Conservation (phyloP, 176 grass and related monocot species). For the Zoysia pacifica region DNA sequence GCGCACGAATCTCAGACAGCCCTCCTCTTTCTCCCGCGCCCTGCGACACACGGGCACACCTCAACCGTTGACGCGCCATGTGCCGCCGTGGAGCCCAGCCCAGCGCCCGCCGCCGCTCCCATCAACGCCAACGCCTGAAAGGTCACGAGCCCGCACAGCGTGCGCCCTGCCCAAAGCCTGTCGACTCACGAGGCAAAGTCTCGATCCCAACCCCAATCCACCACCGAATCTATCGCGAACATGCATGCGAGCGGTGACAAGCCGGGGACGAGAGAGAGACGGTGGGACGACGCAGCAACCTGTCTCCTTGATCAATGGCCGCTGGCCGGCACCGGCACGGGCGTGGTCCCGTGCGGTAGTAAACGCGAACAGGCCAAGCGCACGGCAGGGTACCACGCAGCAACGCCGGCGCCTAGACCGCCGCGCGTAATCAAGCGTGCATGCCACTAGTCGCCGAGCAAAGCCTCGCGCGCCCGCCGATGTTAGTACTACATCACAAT, state of each 20-base stretch:
- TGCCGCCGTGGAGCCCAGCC: slow-evolving; percentile 18
- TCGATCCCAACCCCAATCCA: neutral
- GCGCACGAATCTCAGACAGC: no score
- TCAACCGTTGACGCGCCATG: slow-evolving; percentile 11
- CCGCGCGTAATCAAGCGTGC: neutral
- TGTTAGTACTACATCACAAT: slow-evolving; percentile 18
- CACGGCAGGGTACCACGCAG: neutral
- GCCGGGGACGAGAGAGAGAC: neutral
- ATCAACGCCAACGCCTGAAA: neutral
- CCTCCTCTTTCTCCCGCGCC: neutral
- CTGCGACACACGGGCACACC: neutral
- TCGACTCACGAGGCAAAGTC: slow-evolving; percentile 17
- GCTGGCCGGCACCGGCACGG: neutral
- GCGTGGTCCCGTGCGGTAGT: slow-evolving; percentile 41
- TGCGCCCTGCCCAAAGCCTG: neutral
- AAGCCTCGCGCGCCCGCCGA: neutral
- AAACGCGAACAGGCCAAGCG: slow-evolving; percentile 22
- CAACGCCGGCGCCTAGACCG: neutral
- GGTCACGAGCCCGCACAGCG: neutral
- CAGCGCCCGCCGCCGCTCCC: neutral
- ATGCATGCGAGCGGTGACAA: neutral
- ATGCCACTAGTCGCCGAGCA: neutral
- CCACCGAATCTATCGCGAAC: neutral
- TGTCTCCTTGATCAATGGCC: neutral
- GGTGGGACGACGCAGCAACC: neutral